Conservation (phyloP, 169 alveolate species). For the Plasmodium adleri region DNA sequence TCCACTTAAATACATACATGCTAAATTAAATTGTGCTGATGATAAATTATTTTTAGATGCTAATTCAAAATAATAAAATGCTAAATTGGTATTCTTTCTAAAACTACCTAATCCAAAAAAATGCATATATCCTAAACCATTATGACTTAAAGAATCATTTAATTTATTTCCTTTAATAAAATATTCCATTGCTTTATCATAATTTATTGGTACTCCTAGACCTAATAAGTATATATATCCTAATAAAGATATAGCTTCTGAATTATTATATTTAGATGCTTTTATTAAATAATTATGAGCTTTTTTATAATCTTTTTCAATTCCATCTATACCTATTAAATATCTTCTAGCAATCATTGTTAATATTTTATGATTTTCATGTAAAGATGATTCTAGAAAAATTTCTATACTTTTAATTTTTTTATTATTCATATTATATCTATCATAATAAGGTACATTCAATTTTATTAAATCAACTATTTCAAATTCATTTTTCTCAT, state of each 20-base stretch:
- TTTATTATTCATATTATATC: constrained; percentile 53
- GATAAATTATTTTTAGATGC: constrained; percentile 55
- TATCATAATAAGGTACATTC: constrained; percentile 53
- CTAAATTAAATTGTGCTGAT: constrained; percentile 65
- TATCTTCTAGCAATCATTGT: constrained; percentile 66
- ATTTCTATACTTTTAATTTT: constrained; percentile 61
- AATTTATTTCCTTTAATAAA: constrained; percentile 61
- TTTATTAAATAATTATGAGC: constrained; percentile 31
- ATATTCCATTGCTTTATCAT: constrained; percentile 47
- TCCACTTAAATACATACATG: constrained; percentile 64
- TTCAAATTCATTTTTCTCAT: constrained; percentile 63
- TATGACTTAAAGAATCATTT: constrained; percentile 67
- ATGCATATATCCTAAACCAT: constrained; percentile 71
- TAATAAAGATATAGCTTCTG: constrained; percentile 62
- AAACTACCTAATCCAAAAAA: constrained; percentile 59
- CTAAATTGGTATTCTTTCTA: constrained; percentile 42
- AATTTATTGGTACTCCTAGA: constrained; percentile 43
- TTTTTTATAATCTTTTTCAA: constrained; percentile 44
- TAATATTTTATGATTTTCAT: constrained; percentile 56
- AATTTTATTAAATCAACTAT: constrained; percentile 31
- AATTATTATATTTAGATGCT: constrained; percentile 43
- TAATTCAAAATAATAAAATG: constrained; percentile 70
- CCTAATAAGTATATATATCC: constrained; percentile 63
- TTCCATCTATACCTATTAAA: constrained; percentile 57
- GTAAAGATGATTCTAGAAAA: constrained; percentile 62